Evolutionary conservation across 768 basidiomycete species (phyloP), one percentile per base, ranked within the genome.

Genomic region (Mycena amicta): DNA sequence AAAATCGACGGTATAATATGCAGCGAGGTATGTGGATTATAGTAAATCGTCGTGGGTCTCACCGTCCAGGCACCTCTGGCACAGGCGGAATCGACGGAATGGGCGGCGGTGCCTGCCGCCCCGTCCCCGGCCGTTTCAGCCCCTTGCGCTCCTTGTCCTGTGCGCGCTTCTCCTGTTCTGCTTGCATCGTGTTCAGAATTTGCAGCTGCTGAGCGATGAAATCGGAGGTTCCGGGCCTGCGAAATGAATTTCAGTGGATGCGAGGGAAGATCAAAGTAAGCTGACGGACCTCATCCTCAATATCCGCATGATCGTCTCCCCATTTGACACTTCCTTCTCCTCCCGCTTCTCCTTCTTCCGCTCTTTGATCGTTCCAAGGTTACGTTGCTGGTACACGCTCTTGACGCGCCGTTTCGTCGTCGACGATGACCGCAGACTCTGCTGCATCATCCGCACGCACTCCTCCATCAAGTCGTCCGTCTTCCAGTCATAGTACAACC

Each of bases 401-500:
- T 98, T 98, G 2, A 87, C 90, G 11, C 94, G 88, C 71, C 91
- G 92, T 79, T 91, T 92, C 64, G 91, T 79, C 11, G 89, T 83
- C 5, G 92, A 85, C 1, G 87, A 80, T 4, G 83, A 80, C 15
- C 89, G 84, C 31, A 98, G 77, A 12, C 83, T 89, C 65, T 93
- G 89, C 68, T 96, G 95, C 87, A 96, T 95, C 79, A 94, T 90
- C 6, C 92, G 87, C 20, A 97, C 94, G 64, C 94, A 97, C 75
- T 97, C 95, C 72, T 97, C 91, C 90, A 93, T 95, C 28, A 93
- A 74, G 12, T 84, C 85, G 69, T 92, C 91, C 92, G 92, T 93
- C 66, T 88, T 82, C 94, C 93, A 95, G 69, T 99, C 97, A 67
- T 99, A 98, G 74, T 97, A 98, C 52, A 99, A 72, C 29, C 95